These are phyloP conservation scores for Laburnicola sp. DNA, from an alignment of 2,329 filamentous ascomycete species.

Conservation along the genomic window DNA sequence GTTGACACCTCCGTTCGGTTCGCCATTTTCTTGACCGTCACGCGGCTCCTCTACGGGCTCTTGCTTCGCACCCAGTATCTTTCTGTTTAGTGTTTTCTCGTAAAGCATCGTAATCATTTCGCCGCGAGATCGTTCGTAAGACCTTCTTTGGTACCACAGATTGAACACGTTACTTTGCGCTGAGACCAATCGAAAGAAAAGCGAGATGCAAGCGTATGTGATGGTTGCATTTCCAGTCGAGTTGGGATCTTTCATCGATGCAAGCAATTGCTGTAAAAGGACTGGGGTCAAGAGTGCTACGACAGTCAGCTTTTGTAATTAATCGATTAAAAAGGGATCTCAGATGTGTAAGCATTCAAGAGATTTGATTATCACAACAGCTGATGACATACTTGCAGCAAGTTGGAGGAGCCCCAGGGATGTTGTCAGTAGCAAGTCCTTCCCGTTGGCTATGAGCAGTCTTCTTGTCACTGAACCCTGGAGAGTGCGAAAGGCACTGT, in stretches of 20 bases:
- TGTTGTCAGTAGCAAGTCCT: constrained; percentile 73
- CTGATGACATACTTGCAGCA: constrained; percentile 50
- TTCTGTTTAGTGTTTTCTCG: constrained; percentile 73
- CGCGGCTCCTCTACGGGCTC: constrained; percentile 31
- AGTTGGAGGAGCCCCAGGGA: constrained; percentile 66
- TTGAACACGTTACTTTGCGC: constrained; percentile 69
- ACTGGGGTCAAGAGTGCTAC: constrained; percentile 62
- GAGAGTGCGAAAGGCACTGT: constrained; percentile 73
- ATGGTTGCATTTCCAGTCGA: constrained; percentile 61
- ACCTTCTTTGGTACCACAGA: constrained; percentile 80
- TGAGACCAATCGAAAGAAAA: constrained; percentile 63
- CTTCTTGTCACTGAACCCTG: constrained; percentile 71
- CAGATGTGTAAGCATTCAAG: too few species aligned
- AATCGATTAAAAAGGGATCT: not conserved
- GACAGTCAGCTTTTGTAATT: constrained; percentile 8
- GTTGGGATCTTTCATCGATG: constrained; percentile 62
- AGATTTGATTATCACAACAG: not conserved
- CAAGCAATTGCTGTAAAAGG: constrained; percentile 71
- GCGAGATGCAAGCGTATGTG: constrained; percentile 65
- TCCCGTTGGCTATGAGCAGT: constrained; percentile 73
- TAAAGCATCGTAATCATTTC: constrained; percentile 86
- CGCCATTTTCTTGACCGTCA: constrained; percentile 21
- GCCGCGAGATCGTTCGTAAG: constrained; percentile 80
- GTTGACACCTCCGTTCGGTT: constrained; percentile 17
- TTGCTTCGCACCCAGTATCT: constrained; percentile 50